phyloP scores from a whole-genome alignment of 352 stramenopile genomes.

The Elongisporangium senticosum region DNA sequence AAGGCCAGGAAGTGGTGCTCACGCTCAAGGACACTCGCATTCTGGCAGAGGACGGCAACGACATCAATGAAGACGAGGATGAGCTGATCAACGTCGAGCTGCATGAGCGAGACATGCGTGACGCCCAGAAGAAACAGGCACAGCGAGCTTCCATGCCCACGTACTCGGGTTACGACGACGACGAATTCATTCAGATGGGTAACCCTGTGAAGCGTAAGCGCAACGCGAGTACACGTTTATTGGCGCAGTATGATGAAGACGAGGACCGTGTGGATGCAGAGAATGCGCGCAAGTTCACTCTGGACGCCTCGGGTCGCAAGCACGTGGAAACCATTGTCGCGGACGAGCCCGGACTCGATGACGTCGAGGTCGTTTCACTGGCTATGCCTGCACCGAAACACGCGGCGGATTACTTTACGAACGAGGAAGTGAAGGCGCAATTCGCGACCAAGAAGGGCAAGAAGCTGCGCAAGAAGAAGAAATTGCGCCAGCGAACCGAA shows the following conservation, averaged over 20 bases:
- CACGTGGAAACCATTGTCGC: conserved; percentile 1
- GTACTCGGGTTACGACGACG: conserved; percentile 95
- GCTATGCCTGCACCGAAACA: conserved; percentile 41
- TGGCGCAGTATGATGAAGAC: conserved; percentile 90
- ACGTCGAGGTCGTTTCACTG: conserved; percentile 53
- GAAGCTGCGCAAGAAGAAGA: conserved; percentile 74
- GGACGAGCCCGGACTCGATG: conserved; percentile 25
- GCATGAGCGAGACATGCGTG: conserved; percentile 56
- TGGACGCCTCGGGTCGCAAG: conserved; percentile 37
- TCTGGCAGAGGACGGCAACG: conserved; percentile 74
- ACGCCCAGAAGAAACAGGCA: conserved; percentile 32
- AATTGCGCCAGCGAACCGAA: conserved; percentile 42
- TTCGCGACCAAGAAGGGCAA: conserved; percentile 81
- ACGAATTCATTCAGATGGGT: conserved; percentile 93
- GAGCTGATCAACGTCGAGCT: conserved; percentile 86
- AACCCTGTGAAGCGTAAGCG: conserved; percentile 17
- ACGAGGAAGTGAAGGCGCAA: conserved; percentile 78
- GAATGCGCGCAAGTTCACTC: conserved; percentile 43
- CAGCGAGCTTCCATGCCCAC: conserved; percentile 58
- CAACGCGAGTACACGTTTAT: conserved; percentile 40
- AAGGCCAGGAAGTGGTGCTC: conserved; percentile 90
- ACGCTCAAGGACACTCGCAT: conserved; percentile 92
- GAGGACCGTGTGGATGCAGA: conserved; percentile 38
- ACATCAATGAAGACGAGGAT: conserved; percentile 72
- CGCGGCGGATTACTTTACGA: conserved; percentile 78